phyloP scores from a whole-genome alignment of 169 alveolate species.

The Sarcocystis neurona region DNA sequence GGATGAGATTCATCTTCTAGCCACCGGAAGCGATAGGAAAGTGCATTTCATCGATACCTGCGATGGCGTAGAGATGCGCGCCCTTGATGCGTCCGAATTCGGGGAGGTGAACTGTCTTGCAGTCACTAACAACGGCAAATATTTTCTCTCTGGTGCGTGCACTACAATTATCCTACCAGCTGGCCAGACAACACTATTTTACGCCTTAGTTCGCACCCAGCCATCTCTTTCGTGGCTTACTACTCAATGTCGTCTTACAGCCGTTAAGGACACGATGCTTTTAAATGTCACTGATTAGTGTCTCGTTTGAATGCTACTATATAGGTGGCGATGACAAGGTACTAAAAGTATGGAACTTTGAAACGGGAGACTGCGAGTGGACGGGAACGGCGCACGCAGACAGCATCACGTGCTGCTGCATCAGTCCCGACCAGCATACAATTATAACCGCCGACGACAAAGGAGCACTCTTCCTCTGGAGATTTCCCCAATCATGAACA shows the following conservation, averaged over 20 bases:
- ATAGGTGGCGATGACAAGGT: constrained; percentile 87
- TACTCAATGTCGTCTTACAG: not conserved
- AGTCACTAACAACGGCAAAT: constrained; percentile 68
- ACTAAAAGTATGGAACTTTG: constrained; percentile 88
- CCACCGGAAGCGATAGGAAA: constrained; percentile 90
- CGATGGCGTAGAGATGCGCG: constrained; percentile 90
- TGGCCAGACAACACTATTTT: not conserved
- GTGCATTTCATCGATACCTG: constrained; percentile 86
- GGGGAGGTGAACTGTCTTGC: constrained; percentile 89
- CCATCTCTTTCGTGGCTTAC: not conserved
- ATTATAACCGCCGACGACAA: constrained; percentile 81
- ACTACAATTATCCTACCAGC: not conserved
- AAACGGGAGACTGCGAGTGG: constrained; percentile 76
- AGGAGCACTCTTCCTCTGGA: constrained; percentile 81
- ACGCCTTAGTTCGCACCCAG: not conserved
- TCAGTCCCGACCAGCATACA: constrained; percentile 78
- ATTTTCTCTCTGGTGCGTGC: constrained; percentile 46
- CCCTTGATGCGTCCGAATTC: constrained; percentile 85
- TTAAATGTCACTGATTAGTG: not conserved
- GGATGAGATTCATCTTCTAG: constrained; percentile 88
- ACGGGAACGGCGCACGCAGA: constrained; percentile 60
- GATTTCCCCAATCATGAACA: constrained; percentile 46
- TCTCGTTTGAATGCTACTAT: constrained; percentile 61
- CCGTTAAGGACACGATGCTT: not conserved
- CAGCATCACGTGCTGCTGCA: constrained; percentile 63